Evolutionary conservation across 2,329 filamentous ascomycete species (phyloP).

Genomic region (Apiospora aurea): DNA sequence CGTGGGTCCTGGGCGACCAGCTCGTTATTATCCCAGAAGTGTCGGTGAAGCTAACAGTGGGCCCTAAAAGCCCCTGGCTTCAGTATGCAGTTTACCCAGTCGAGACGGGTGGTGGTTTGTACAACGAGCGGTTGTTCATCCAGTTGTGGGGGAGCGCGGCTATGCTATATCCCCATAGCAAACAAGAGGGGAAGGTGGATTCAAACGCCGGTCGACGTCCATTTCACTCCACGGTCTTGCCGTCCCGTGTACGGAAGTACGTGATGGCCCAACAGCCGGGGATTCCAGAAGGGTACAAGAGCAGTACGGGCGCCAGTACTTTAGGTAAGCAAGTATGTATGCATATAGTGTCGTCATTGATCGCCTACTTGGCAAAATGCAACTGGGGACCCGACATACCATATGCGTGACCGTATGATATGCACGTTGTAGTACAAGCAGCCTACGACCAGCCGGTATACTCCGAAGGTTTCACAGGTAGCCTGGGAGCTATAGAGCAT

Average conservation of each 20-base stretch:
- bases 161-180: not conserved
- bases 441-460: not conserved
- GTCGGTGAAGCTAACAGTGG: conserved; percentile 29
- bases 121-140: not conserved
- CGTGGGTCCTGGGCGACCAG: conserved; percentile 5
- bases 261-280: not conserved
- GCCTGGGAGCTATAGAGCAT: not conserved
- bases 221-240: not conserved
- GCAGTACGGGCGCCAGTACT: not conserved
- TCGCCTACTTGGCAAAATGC: not conserved
- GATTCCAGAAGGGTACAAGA: not conserved
- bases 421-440: not conserved
- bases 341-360: no score
- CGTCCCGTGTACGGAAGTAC: not conserved
- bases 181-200: not conserved
- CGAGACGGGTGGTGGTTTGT: not conserved
- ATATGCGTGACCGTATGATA: not conserved
- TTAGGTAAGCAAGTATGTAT: not conserved
- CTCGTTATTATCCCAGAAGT: conserved; percentile 23
- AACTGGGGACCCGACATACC: no score
- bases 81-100: not conserved
- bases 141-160: not conserved
- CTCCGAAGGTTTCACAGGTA: not conserved
- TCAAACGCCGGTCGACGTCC: not conserved
- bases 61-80: not conserved